Conservation (phyloP, 208 protist species). For the Leishmania aethiopica region DNA sequence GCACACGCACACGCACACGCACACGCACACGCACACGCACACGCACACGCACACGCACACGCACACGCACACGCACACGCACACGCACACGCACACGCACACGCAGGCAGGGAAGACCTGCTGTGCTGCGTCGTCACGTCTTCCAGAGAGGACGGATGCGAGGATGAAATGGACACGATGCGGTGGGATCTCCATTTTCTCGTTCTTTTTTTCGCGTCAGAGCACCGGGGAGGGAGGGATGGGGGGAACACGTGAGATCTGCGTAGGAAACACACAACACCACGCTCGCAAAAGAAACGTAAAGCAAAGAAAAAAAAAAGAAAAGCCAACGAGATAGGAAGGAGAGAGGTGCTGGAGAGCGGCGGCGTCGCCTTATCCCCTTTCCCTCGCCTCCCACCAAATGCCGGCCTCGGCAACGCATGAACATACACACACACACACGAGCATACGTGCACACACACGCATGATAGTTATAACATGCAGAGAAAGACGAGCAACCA, state of each 20-base stretch:
- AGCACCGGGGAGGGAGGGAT: constrained; percentile 15
- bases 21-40: no score
- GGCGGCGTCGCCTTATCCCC: neutral
- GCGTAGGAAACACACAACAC: neutral
- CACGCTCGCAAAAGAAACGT: neutral
- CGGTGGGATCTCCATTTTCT: neutral
- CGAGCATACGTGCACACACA: neutral
- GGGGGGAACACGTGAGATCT: neutral
- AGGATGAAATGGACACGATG: neutral
- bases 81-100: no score
- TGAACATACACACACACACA: no score
- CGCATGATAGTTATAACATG: neutral
- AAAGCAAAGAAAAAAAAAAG: neutral
- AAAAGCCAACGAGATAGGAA: neutral
- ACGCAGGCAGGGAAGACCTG: neutral
- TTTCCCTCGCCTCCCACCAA: neutral
- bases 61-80: no score
- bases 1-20: no score
- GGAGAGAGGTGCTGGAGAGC: constrained; percentile 3
- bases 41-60: no score
- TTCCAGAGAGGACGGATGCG: no score
- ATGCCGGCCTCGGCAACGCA: neutral
- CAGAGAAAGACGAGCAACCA: neutral
- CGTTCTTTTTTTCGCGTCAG: neutral
- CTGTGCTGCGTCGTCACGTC: neutral